A percentile compares a stretch with the other conserved stretches of the same genome.
Evolutionary conservation across 176 grass and related monocot species (phyloP).

Genomic region (Eremochloa ophiuroides): DNA sequence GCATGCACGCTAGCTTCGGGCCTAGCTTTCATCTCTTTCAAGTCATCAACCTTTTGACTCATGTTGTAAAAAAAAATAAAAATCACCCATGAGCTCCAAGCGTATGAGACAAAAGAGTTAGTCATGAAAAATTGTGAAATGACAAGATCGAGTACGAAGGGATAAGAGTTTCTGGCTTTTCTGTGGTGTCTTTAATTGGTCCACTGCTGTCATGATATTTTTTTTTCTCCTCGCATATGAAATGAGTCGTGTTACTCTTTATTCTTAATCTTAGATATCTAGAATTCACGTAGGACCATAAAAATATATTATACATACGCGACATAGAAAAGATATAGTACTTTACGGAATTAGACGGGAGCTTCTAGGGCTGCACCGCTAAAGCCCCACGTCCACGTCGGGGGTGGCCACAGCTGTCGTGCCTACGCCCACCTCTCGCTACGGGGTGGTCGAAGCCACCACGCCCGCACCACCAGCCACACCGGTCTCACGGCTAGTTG

Average conservation of each 20-base stretch:
- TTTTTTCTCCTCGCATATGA: neutral
- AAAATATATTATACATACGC: too few species aligned
- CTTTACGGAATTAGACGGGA: neutral
- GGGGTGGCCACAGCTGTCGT: too few species aligned
- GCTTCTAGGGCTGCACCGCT: too few species aligned
- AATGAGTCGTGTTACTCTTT: neutral
- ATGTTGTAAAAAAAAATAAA: too few species aligned
- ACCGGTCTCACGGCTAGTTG: too few species aligned
- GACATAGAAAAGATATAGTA: too few species aligned
- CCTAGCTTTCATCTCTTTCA: neutral
- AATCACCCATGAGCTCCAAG: slow-evolving; percentile 13
- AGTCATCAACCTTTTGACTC: neutral
- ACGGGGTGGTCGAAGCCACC: too few species aligned
- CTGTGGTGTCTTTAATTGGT: neutral
- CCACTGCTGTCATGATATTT: neutral
- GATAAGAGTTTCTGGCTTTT: neutral
- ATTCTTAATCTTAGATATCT: too few species aligned
- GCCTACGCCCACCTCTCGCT: too few species aligned
- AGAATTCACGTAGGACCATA: too few species aligned
- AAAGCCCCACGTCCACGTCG: too few species aligned
- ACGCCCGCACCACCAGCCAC: too few species aligned
- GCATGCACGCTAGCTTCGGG: neutral
- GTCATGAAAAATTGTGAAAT: neutral
- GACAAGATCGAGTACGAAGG: neutral
- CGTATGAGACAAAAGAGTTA: neutral